Conservation (phyloP, 73 alveolate species). For the Effrenium voratum region DNA sequence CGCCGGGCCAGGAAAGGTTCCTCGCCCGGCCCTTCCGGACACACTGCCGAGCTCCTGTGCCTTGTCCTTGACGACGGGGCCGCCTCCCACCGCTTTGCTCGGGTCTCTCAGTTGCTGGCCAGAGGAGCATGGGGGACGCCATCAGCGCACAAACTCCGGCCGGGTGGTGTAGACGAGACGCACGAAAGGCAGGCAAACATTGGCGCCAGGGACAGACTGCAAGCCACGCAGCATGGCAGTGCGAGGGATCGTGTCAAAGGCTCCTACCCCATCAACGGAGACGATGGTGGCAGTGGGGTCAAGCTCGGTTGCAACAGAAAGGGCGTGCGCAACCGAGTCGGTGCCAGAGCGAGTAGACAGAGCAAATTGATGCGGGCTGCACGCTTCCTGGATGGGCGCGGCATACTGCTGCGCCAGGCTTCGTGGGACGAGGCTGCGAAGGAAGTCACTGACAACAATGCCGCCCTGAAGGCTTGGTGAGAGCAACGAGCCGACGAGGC, state of each 20-base stretch:
- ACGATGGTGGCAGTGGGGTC: background rate
- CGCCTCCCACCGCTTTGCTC: too few species aligned
- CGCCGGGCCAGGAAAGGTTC: too few species aligned
- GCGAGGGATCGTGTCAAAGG: background rate
- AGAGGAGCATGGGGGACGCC: background rate
- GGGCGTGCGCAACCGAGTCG: background rate
- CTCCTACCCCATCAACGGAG: background rate
- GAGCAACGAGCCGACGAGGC: too few species aligned
- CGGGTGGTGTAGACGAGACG: background rate
- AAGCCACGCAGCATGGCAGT: background rate
- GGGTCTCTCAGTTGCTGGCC: background rate
- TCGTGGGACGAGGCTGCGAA: background rate
- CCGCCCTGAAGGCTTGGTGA: too few species aligned
- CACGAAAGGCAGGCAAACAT: background rate
- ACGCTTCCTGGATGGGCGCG: background rate
- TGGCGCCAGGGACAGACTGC: background rate
- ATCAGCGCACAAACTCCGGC: background rate
- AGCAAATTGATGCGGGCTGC: background rate
- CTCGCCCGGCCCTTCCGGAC: too few species aligned
- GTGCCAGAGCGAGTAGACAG: background rate
- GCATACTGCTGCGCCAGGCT: background rate
- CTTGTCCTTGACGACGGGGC: too few species aligned
- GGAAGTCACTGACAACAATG: too few species aligned
- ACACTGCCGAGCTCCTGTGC: background rate
- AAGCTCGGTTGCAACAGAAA: background rate